Percentiles rank a stretch among this genome's conserved stretches.
Conservation (phyloP, 352 stramenopile genomes). For the Phytophthora colocasiae region DNA sequence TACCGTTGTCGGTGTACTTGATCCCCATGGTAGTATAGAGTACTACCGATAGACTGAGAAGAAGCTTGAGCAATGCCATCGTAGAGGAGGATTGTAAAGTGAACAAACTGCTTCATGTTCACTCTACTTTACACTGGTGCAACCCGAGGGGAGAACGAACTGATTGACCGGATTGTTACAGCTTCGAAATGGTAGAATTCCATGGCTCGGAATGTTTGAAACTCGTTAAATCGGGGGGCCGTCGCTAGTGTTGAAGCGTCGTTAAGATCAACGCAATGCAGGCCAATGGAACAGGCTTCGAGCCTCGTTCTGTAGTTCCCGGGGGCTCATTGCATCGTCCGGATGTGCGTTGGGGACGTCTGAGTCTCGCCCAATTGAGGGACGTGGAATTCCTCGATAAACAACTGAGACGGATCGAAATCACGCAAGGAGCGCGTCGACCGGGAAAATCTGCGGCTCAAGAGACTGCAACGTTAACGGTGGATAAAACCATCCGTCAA, state of each 20-base stretch:
- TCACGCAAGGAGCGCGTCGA: conserved; percentile 42
- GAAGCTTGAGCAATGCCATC: conserved; percentile 22
- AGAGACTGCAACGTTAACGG: not conserved
- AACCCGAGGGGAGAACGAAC: conserved; percentile 14
- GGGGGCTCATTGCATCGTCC: conserved; percentile 27
- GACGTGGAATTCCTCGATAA: conserved; percentile 78
- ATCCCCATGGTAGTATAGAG: conserved; percentile 13
- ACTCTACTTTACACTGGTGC: conserved; percentile 1
- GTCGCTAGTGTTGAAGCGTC: conserved; percentile 17
- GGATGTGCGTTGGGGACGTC: conserved; percentile 73
- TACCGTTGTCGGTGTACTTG: conserved; percentile 42
- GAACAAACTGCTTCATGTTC: conserved; percentile 1
- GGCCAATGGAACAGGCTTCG: conserved; percentile 38
- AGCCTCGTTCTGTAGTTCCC: conserved; percentile 11
- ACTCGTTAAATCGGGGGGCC: conserved; percentile 15
- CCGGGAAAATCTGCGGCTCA: not conserved
- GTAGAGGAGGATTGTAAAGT: conserved; percentile 39
- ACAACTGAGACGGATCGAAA: conserved; percentile 69
- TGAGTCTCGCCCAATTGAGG: conserved; percentile 64
- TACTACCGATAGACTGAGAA: conserved; percentile 21
- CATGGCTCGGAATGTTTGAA: conserved; percentile 1
- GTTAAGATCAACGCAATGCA: conserved; percentile 30
- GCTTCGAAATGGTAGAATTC: conserved; percentile 23
- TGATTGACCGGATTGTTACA: conserved; percentile 20
- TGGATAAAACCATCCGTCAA: conserved; percentile 35